phyloP scores from a whole-genome alignment of 169 alveolate species.

The Theileria parva region DNA sequence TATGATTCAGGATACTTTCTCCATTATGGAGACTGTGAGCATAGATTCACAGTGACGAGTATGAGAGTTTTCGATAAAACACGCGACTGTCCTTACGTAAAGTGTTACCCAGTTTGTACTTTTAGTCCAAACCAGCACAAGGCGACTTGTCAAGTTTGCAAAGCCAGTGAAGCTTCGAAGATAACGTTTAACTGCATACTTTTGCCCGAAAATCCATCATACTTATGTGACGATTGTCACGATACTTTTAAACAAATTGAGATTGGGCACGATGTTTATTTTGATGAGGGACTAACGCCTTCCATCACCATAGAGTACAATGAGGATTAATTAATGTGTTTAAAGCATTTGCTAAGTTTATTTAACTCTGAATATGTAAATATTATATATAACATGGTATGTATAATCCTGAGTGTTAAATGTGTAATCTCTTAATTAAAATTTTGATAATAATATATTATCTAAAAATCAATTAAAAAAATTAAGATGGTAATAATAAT shows the following conservation, averaged over 20 bases:
- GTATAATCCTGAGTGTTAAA: too few relatives aligned
- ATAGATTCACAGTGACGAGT: slow-evolving; percentile 75
- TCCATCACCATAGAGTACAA: slow-evolving; percentile 48
- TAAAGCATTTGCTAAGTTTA: background rate
- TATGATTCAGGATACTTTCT: slow-evolving; percentile 73
- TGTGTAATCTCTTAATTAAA: too few relatives aligned
- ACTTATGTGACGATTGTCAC: slow-evolving; percentile 78
- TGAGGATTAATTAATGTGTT: background rate
- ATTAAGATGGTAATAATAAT: background rate
- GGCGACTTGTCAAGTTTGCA: slow-evolving; percentile 76
- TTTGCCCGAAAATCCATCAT: slow-evolving; percentile 79
- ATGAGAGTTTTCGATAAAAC: slow-evolving; percentile 67
- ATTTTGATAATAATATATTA: too few relatives aligned
- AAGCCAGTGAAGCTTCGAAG: slow-evolving; percentile 66
- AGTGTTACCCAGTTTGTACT: slow-evolving; percentile 76
- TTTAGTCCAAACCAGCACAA: slow-evolving; percentile 72
- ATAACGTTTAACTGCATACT: slow-evolving; percentile 72
- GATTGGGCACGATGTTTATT: slow-evolving; percentile 42
- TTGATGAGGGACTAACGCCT: slow-evolving; percentile 35
- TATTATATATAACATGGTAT: too few relatives aligned
- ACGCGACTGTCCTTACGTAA: slow-evolving; percentile 68
- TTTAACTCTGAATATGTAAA: background rate
- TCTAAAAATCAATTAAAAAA: background rate
- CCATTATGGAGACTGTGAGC: slow-evolving; percentile 87
- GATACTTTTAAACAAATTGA: slow-evolving; percentile 52